These are phyloP conservation scores for Lipomyces yamadae DNA, from an alignment of 805 yeast genomes.

Conservation along the genomic window DNA sequence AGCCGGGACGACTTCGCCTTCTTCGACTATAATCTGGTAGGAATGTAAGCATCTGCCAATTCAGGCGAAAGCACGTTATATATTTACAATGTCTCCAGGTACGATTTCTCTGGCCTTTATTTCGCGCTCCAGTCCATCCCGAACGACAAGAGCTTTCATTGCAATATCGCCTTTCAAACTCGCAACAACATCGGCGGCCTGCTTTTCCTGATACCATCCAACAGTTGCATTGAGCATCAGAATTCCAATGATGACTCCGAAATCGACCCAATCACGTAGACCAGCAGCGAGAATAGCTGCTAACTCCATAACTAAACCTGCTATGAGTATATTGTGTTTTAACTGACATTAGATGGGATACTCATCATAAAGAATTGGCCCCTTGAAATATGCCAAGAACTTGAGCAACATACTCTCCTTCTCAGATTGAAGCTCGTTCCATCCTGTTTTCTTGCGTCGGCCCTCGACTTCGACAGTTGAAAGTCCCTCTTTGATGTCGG, in stretches of 20 bases:
- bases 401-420: constrained; percentile 74
- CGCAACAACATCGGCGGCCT: constrained; percentile 96
- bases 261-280: constrained; percentile 96
- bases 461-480: constrained; percentile 72
- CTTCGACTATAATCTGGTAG: constrained; percentile 58
- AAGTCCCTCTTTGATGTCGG: constrained; percentile 77
- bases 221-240: constrained; percentile 83
- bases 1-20: constrained; percentile 90
- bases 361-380: constrained; percentile 79
- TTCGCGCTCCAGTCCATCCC: constrained; percentile 78
- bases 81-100: constrained; percentile 89
- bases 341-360: neutral
- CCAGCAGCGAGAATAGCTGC: constrained; percentile 95
- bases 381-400: constrained; percentile 83
- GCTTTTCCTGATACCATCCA: constrained; percentile 95
- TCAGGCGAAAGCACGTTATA: constrained; percentile 52
- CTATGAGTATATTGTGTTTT: neutral
- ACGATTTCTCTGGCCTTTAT: constrained; percentile 81
- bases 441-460: constrained; percentile 88
- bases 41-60: too few relatives aligned
- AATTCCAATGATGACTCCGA: constrained; percentile 92
- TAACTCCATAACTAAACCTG: constrained; percentile 83
- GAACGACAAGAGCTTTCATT: constrained; percentile 78
- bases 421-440: constrained; percentile 88
- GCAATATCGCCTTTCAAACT: constrained; percentile 94